These are phyloP conservation scores for Nelumbo lutea DNA, from an alignment of 164 flowering plant genomes.

Conservation along the genomic window DNA sequence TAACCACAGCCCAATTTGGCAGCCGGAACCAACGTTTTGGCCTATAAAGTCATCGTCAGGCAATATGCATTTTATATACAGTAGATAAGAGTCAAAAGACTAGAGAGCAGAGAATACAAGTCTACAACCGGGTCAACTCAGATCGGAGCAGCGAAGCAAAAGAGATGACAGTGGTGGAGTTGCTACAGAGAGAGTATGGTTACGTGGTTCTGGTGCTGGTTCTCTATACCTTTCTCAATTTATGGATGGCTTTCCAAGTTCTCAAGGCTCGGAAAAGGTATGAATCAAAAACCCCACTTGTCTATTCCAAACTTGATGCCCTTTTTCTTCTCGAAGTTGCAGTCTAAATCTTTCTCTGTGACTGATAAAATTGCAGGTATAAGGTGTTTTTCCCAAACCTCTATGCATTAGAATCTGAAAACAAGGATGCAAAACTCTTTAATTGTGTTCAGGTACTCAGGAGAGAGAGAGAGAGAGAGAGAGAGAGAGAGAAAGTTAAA, in stretches of 20 bases:
- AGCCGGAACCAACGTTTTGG: no score
- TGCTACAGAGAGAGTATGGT: slow-evolving; percentile 64
- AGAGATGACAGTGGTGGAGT: slow-evolving; percentile 31
- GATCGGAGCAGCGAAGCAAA: no score
- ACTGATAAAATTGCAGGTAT: slow-evolving; percentile 38
- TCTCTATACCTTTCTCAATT: slow-evolving; percentile 56
- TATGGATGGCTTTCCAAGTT: slow-evolving; percentile 75
- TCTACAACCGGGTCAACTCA: no score
- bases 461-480: background rate
- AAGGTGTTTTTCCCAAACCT: slow-evolving; percentile 69
- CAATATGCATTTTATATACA: no score
- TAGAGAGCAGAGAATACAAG: no score
- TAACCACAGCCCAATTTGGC: no score
- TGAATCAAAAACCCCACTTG: no score
- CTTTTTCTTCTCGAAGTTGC: background rate
- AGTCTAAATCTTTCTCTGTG: background rate
- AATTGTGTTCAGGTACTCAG: slow-evolving; percentile 80
- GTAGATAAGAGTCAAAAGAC: no score
- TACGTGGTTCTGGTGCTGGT: slow-evolving; percentile 66
- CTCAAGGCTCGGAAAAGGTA: slow-evolving; percentile 78
- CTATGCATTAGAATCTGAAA: slow-evolving; percentile 79
- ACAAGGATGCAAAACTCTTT: slow-evolving; percentile 83
- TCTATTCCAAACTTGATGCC: no score
- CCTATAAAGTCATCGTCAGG: no score
- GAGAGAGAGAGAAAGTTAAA: background rate